Conservation (phyloP, 2,329 filamentous ascomycete species). For the Verticillium nubilum region DNA sequence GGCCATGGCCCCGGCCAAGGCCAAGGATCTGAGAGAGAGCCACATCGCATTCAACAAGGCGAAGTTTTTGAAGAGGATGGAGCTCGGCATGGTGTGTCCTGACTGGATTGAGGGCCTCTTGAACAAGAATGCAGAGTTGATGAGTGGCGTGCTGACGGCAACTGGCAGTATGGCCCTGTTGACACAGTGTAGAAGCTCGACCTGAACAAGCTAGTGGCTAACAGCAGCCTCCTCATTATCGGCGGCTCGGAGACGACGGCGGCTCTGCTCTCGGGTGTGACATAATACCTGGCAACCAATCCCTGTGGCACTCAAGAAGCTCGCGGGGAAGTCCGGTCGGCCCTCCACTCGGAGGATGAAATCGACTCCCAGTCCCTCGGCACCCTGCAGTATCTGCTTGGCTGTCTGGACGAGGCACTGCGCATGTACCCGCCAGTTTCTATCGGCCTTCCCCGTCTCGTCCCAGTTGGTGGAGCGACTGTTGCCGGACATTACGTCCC, state of each 20-base stretch:
- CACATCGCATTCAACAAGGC: no score
- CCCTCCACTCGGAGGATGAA: conserved; percentile 26
- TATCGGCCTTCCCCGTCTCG: conserved; percentile 19
- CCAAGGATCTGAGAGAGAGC: no score
- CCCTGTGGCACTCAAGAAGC: conserved; percentile 19
- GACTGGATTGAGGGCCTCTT: no score
- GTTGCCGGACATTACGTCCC: conserved; percentile 25
- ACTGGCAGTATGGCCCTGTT: no score
- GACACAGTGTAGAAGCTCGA: background rate
- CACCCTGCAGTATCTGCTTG: conserved; percentile 30
- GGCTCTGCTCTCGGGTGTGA: conserved; percentile 19
- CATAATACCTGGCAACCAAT: conserved; percentile 22
- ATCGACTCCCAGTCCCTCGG: conserved; percentile 26
- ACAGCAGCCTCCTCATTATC: conserved; percentile 17
- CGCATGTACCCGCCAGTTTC: conserved; percentile 29
- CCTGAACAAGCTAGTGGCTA: conserved; percentile 8
- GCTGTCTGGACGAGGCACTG: conserved; percentile 34
- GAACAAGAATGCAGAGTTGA: no score
- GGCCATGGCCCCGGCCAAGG: no score
- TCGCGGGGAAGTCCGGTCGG: conserved; percentile 30
- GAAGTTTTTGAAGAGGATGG: no score
- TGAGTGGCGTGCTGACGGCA: no score
- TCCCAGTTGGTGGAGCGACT: conserved; percentile 23
- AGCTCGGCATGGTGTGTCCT: no score
- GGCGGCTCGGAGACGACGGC: conserved; percentile 29